These are phyloP conservation scores for Fistulinella cinereoalba DNA, from an alignment of 1,284 basidiomycete genomes.

Conservation along the genomic window DNA sequence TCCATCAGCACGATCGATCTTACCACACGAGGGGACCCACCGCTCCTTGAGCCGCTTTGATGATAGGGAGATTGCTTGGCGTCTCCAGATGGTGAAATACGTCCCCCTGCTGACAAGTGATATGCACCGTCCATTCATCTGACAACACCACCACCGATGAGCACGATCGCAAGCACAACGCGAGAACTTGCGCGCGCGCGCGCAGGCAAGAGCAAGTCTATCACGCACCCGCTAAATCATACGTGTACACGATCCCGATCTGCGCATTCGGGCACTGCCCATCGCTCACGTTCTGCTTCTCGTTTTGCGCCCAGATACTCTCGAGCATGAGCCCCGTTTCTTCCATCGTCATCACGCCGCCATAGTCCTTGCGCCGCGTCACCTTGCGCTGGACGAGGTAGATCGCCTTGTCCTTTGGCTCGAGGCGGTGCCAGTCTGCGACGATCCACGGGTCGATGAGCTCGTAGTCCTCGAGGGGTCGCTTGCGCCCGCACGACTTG, in stretches of 20 bases:
- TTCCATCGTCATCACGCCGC: constrained; percentile 22
- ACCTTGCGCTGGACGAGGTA: constrained; percentile 20
- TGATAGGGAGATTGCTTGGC: constrained; percentile 14
- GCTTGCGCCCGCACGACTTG: constrained; percentile 28
- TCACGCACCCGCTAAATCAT: constrained; percentile 22
- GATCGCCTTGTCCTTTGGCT: constrained; percentile 20
- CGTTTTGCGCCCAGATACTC: constrained; percentile 31
- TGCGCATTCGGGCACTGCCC: constrained; percentile 30
- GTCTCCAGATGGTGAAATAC: constrained; percentile 11
- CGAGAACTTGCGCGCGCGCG: background rate
- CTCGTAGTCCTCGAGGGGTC: constrained; percentile 19
- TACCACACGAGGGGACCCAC: too few species aligned
- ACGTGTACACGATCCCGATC: constrained; percentile 33
- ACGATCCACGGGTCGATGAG: constrained; percentile 7
- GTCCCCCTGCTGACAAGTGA: constrained; percentile 15
- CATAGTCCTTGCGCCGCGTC: constrained; percentile 10
- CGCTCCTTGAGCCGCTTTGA: constrained; percentile 20
- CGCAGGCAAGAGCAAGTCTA: too few species aligned
- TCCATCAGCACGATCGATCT: background rate
- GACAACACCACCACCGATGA: background rate
- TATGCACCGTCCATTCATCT: constrained; percentile 27
- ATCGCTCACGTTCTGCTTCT: constrained; percentile 24
- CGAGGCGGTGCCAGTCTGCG: constrained; percentile 20
- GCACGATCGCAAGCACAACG: background rate
- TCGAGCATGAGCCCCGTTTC: constrained; percentile 26